Percentiles rank a stretch among this genome's conserved stretches.
These are phyloP conservation scores for Fonsecaea pedrosoi DNA, from an alignment of 2,329 filamentous ascomycete species.

Conservation along the genomic window DNA sequence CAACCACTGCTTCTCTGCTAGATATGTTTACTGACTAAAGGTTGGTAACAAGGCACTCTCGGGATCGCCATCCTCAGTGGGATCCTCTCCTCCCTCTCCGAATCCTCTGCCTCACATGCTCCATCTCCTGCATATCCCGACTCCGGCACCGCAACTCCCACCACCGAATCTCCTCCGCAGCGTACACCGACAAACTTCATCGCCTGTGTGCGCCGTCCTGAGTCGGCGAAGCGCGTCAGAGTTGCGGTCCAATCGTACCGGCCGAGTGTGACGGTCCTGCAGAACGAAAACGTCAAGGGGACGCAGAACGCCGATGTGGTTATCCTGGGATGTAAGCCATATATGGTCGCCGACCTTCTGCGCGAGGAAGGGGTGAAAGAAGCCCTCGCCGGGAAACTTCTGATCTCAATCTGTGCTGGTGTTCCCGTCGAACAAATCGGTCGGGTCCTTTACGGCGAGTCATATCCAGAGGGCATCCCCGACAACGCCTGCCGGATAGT, in stretches of 20 bases:
- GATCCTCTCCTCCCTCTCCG: conserved; percentile 73
- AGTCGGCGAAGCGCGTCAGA: conserved; percentile 72
- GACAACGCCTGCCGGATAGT: conserved; percentile 62
- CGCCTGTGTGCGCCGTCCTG: conserved; percentile 76
- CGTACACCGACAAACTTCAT: conserved; percentile 77
- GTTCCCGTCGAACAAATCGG: conserved; percentile 72
- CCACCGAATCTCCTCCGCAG: conserved; percentile 52
- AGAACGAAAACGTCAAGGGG: conserved; percentile 74
- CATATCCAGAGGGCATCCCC: conserved; percentile 55
- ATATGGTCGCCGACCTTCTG: conserved; percentile 73
- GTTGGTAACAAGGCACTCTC: conserved; percentile 69
- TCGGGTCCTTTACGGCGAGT: conserved; percentile 51
- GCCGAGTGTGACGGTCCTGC: conserved; percentile 66
- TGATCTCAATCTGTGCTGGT: conserved; percentile 82
- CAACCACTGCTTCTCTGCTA: not conserved
- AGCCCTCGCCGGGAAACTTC: conserved; percentile 77
- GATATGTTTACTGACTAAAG: not conserved
- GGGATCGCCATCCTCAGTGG: conserved; percentile 83
- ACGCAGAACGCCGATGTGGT: conserved; percentile 73
- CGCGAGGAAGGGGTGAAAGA: conserved; percentile 65
- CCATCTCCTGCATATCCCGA: conserved; percentile 53
- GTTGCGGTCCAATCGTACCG: conserved; percentile 67
- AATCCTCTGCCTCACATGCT: conserved; percentile 39
- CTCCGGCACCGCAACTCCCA: conserved; percentile 48
- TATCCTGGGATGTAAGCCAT: conserved; percentile 80